A percentile compares a stretch with the other conserved stretches of the same genome.
Conservation (phyloP, 805 yeast species). For the Jamesozyma piceae region DNA sequence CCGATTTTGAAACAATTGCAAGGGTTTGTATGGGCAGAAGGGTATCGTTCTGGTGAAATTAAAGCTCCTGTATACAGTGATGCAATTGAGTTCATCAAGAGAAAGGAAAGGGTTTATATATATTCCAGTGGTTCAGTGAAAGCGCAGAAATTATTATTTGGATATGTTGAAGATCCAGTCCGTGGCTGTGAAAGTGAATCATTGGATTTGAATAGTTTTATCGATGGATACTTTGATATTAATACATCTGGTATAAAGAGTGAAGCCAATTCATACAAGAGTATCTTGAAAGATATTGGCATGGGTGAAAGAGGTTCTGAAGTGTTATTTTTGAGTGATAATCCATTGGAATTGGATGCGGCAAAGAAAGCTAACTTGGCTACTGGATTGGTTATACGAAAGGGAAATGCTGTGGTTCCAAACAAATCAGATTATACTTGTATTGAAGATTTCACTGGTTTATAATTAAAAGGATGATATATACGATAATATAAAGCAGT, state of each 20-base stretch:
- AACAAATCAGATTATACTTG: constrained; percentile 3
- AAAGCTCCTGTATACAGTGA: constrained; percentile 71
- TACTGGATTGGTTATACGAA: constrained; percentile 53
- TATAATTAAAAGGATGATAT: constrained; percentile 1
- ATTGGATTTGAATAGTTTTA: constrained; percentile 42
- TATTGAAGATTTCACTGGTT: constrained; percentile 5
- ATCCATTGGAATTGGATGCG: constrained; percentile 65
- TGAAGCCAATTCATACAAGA: constrained; percentile 46
- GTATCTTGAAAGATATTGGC: constrained; percentile 40
- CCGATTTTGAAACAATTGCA: constrained; percentile 69
- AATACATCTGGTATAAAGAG: constrained; percentile 70
- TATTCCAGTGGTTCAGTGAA: constrained; percentile 85
- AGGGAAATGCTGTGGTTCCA: constrained; percentile 56
- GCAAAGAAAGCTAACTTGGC: constrained; percentile 58
- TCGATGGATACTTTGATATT: constrained; percentile 76
- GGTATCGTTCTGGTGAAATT: constrained; percentile 69
- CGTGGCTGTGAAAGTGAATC: constrained; percentile 21
- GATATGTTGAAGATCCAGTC: constrained; percentile 41
- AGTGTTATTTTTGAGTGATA: constrained; percentile 71
- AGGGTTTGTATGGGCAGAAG: constrained; percentile 73
- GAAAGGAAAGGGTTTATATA: constrained; percentile 48
- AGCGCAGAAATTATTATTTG: constrained; percentile 76
- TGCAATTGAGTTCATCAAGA: constrained; percentile 48
- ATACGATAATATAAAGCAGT: no score
- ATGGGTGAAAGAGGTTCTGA: constrained; percentile 17